Evolutionary conservation across 2,329 filamentous ascomycete species (phyloP).

Genomic region (Moelleriella libera): DNA sequence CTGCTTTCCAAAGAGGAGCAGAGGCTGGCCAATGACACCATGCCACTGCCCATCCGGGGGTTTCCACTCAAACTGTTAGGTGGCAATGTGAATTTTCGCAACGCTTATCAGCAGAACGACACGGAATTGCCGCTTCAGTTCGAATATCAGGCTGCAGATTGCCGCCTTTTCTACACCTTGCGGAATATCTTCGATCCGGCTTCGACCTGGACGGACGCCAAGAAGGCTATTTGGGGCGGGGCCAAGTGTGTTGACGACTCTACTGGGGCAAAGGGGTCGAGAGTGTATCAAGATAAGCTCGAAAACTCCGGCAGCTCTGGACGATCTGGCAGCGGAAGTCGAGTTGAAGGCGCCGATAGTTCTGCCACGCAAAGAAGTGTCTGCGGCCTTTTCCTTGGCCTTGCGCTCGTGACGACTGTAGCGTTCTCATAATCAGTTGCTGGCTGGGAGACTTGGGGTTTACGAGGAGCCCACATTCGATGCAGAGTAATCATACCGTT

Average conservation of each 20-base stretch:
- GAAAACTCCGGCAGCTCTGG: too few species aligned
- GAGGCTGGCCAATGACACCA: background rate
- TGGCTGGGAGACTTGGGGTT: too few species aligned
- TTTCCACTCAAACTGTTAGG: background rate
- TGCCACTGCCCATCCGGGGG: background rate
- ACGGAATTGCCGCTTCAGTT: background rate
- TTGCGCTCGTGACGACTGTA: too few species aligned
- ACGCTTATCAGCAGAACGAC: background rate
- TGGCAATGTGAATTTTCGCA: background rate
- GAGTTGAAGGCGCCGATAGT: too few species aligned
- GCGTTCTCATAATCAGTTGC: too few species aligned
- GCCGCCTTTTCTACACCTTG: background rate
- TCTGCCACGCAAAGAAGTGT: too few species aligned
- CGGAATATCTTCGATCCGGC: background rate
- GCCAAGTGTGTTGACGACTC: background rate
- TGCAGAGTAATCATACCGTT: too few species aligned
- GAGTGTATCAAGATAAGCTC: background rate
- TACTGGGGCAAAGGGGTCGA: background rate
- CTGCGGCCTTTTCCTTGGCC: too few species aligned
- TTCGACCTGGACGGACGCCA: background rate
- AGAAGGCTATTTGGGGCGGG: background rate
- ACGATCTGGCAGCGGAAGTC: too few species aligned
- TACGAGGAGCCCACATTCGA: too few species aligned
- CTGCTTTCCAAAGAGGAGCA: background rate
- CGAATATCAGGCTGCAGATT: background rate